Percentiles rank a stretch among this genome's conserved stretches.
These are phyloP conservation scores for Daedaleopsis nitida DNA, from an alignment of 768 basidiomycete genomes.

Conservation along the genomic window DNA sequence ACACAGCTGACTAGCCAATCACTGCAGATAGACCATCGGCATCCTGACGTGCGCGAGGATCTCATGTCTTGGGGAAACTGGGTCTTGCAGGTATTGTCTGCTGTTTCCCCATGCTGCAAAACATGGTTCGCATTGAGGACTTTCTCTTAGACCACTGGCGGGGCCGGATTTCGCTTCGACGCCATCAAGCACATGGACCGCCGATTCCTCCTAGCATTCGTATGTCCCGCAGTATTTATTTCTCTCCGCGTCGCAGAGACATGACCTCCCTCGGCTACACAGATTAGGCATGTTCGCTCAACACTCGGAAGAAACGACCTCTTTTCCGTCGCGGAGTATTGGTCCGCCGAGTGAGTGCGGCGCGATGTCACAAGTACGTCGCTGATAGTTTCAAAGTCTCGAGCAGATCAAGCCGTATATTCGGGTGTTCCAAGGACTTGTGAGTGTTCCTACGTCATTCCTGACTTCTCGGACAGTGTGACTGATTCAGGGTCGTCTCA, in stretches of 20 bases:
- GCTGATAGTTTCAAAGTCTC: slow-evolving; percentile 37
- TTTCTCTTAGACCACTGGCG: slow-evolving; percentile 58
- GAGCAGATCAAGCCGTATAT: slow-evolving; percentile 59
- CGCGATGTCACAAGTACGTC: background rate
- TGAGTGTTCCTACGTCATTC: slow-evolving; percentile 28
- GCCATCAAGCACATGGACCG: slow-evolving; percentile 90
- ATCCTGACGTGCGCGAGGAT: slow-evolving; percentile 79
- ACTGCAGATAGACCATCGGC: slow-evolving; percentile 48
- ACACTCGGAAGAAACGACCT: slow-evolving; percentile 46
- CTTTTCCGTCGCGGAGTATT: slow-evolving; percentile 81
- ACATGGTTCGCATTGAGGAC: background rate
- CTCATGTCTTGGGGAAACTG: slow-evolving; percentile 77
- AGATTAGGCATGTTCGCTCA: slow-evolving; percentile 50
- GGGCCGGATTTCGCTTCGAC: slow-evolving; percentile 80
- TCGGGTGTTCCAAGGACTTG: slow-evolving; percentile 64
- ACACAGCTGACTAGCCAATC: background rate
- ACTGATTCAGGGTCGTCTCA: background rate
- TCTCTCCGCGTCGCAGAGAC: background rate
- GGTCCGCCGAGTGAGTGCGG: slow-evolving; percentile 65
- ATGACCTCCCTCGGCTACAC: background rate
- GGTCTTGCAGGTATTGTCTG: slow-evolving; percentile 54
- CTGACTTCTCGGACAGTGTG: background rate
- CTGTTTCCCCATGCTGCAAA: background rate
- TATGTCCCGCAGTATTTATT: slow-evolving; percentile 40
- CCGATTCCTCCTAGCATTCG: slow-evolving; percentile 69